Conservation (phyloP, 768 basidiomycete genomes). For the Termitomyces sp. region DNA sequence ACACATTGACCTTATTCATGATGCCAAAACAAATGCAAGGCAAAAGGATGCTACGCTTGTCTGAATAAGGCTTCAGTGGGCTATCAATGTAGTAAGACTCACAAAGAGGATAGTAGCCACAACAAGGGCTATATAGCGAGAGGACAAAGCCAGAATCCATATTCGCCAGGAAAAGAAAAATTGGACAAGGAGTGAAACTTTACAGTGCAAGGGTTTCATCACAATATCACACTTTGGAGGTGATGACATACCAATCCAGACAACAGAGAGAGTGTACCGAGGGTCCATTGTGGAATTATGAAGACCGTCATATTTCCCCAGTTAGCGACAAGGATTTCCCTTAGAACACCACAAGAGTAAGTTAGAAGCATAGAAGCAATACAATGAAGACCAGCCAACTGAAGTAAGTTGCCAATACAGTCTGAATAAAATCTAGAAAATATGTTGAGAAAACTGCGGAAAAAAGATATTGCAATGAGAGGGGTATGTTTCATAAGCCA, state of each 20-base stretch:
- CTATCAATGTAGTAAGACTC: neutral
- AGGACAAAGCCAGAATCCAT: neutral
- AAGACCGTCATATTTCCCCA: neutral
- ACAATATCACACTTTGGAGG: neutral
- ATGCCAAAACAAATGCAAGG: neutral
- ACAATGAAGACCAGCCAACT: neutral
- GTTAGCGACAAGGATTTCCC: neutral
- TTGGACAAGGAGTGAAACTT: neutral
- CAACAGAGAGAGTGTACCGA: neutral
- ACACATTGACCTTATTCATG: no score
- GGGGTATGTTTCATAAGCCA: neutral
- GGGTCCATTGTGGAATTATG: neutral
- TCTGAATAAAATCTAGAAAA: neutral
- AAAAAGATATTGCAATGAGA: constrained; percentile 5
- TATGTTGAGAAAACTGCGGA: neutral
- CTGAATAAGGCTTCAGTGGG: neutral
- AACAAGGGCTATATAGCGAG: neutral
- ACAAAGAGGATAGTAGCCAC: neutral
- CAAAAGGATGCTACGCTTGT: constrained; percentile 11
- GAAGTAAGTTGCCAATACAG: neutral
- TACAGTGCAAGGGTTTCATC: neutral
- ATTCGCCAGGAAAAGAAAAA: neutral
- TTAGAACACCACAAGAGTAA: neutral
- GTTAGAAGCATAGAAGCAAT: neutral
- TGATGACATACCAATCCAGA: neutral